phyloP scores from a whole-genome alignment of 495 filamentous ascomycete species.

The Pyrenula aspistea region DNA sequence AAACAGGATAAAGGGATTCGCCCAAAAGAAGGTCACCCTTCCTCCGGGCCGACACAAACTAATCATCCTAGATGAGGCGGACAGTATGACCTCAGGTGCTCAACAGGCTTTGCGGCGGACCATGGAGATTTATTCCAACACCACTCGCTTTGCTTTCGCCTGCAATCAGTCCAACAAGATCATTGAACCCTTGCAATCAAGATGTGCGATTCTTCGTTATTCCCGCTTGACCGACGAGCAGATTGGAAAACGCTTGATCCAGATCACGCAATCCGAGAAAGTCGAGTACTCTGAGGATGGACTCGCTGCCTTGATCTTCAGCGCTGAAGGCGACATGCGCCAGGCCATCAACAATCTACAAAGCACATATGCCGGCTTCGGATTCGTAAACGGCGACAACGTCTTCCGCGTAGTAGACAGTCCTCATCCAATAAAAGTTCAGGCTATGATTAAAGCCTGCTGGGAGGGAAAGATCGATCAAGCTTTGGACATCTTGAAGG shows the following conservation, averaged over 20 bases:
- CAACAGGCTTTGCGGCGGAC: conserved; percentile 92
- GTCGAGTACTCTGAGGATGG: conserved; percentile 88
- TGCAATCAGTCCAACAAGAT: conserved; percentile 99
- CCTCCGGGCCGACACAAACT: conserved; percentile 86
- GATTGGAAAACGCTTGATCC: conserved; percentile 76
- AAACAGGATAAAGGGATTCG: conserved; percentile 97
- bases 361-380: conserved; percentile 89
- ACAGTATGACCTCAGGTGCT: conserved; percentile 91
- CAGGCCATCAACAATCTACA: conserved; percentile 99
- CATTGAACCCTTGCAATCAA: conserved; percentile 93
- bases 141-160: conserved; percentile 94
- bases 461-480: conserved; percentile 81
- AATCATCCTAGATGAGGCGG: conserved; percentile 95
- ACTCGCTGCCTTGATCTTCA: conserved; percentile 89
- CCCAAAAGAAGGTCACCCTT: conserved; percentile 97
- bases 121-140: conserved; percentile 98
- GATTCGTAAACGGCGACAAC: conserved; percentile 93
- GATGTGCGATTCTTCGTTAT: conserved; percentile 94
- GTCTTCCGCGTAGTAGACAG: conserved; percentile 97
- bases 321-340: conserved; percentile 96
- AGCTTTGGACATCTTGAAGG: conserved; percentile 75
- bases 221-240: conserved; percentile 85
- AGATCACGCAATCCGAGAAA: conserved; percentile 82
- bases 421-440: conserved; percentile 94
- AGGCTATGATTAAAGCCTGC: conserved; percentile 96